Percentiles rank a stretch among this genome's conserved stretches.
Conservation (phyloP, 176 grass and related monocot species). For the Canna indica region DNA sequence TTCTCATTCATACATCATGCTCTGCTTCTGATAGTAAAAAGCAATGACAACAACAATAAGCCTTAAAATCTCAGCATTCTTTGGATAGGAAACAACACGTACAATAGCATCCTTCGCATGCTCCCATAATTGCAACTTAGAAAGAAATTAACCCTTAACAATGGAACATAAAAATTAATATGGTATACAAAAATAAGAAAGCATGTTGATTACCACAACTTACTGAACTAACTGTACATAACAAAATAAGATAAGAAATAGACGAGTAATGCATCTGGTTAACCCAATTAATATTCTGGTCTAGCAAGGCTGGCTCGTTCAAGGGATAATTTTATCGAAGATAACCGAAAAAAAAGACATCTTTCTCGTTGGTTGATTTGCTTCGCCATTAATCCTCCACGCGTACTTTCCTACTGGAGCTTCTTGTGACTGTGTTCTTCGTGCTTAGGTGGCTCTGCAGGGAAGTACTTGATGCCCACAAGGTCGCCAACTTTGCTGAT, state of each 20-base stretch:
- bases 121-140: no score
- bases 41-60: no score
- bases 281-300: background rate
- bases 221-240: background rate
- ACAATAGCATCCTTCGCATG: no score
- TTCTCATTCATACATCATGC: no score
- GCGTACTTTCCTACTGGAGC: constrained; percentile 16
- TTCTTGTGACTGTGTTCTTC: constrained; percentile 5
- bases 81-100: no score
- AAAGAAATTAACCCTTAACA: no score
- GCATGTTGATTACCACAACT: background rate
- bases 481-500: constrained; percentile 76
- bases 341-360: background rate
- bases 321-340: background rate
- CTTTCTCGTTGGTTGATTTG: background rate
- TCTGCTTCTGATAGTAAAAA: no score
- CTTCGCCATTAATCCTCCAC: background rate
- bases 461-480: constrained; percentile 74
- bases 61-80: no score
- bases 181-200: background rate
- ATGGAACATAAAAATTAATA: background rate
- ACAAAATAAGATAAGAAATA: background rate
- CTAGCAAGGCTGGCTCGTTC: background rate
- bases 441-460: constrained; percentile 44
- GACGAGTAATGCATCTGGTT: background rate